Evolutionary conservation across 1,139 yeast genomes (phyloP).

Genomic region (Debaryomyces sp.): DNA sequence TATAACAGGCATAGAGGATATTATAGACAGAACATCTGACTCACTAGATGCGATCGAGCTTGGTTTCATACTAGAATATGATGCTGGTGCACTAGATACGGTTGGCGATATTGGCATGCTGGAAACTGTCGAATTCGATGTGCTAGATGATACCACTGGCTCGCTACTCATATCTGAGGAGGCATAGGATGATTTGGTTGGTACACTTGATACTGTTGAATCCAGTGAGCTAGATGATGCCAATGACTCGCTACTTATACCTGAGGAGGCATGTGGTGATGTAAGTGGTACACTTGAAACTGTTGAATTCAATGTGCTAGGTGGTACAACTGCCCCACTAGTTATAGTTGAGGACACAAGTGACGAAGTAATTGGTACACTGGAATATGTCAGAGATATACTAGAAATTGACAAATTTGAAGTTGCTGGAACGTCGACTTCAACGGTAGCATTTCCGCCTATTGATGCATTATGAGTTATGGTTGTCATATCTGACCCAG

Average conservation of each 20-base stretch:
- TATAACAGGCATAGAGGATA: neutral
- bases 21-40: neutral
- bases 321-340: neutral
- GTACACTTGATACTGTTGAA: neutral
- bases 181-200: neutral
- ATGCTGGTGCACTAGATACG: neutral
- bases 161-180: neutral
- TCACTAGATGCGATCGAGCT: neutral
- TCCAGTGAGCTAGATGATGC: neutral
- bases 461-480: slow-evolving; percentile 3
- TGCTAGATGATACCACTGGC: neutral
- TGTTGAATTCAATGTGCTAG: neutral
- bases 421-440: slow-evolving; percentile 6
- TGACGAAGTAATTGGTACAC: neutral
- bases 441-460: neutral
- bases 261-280: too few species aligned
- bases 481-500: neutral
- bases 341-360: neutral
- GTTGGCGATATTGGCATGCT: neutral
- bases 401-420: neutral
- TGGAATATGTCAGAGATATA: neutral
- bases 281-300: too few species aligned
- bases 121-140: neutral
- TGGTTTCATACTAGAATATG: neutral
- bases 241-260: neutral